phyloP scores from a whole-genome alignment of 2,329 filamentous ascomycete genomes.

The Podosphaera fusca region DNA sequence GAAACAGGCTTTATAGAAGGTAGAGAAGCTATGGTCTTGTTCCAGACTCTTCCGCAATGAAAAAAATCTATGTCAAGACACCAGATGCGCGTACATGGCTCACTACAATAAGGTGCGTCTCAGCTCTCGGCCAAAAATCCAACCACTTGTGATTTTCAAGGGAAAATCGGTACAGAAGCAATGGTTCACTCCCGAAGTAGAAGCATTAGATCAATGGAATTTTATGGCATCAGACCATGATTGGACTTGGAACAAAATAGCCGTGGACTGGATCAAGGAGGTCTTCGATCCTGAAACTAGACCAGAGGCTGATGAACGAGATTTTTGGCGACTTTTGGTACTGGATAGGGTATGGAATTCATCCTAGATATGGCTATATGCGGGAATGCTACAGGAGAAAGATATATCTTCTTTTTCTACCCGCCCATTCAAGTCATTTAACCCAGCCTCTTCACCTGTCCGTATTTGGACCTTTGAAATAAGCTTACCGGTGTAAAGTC shows the following conservation, averaged over 20 bases:
- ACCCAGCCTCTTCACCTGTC: slow-evolving; percentile 12
- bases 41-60: neutral
- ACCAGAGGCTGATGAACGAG: neutral
- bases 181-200: neutral
- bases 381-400: neutral
- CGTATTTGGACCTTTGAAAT: slow-evolving; percentile 10
- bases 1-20: neutral
- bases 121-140: neutral
- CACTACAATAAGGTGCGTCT: neutral
- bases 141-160: neutral
- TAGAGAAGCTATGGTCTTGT: neutral
- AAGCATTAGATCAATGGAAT: neutral
- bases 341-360: neutral
- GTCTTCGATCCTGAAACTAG: neutral
- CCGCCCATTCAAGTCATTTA: slow-evolving; percentile 9
- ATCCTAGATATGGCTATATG: neutral
- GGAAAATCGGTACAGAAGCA: neutral
- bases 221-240: neutral
- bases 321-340: neutral
- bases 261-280: neutral
- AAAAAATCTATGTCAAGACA: neutral
- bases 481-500: slow-evolving; percentile 5
- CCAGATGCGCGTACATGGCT: neutral
- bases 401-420: slow-evolving; percentile 2
- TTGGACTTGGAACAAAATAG: neutral